Base-by-base conservation (phyloP, 805 yeast species). In the Jamesozyma lodderae region DNA sequence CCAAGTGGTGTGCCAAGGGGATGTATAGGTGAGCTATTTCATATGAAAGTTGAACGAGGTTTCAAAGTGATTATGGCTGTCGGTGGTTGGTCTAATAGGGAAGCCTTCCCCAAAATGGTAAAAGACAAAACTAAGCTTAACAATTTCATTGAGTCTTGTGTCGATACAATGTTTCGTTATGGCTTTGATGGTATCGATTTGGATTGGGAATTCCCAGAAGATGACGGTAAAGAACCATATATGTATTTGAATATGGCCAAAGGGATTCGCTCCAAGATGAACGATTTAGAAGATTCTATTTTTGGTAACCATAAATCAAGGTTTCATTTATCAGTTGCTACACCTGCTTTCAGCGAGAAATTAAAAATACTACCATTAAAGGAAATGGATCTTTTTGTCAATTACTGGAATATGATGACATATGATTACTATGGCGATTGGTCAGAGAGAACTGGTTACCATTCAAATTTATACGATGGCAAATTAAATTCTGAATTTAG, bases 201-300 rank as follows among this genome's bases (percentile, higher is more conserved):
- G 21, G 98, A 90, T 61, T 90, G 96, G 96, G 98, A 90, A 59
- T 90, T 78, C 51, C 95, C 96, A 0, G 54, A 59, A 6, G 66
- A 57, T 30, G 50, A 53, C 3, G 51, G 55, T 0, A 20, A 35
- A 3, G 78, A 82, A 43, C 75, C 76, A 1, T 33, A 48, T 0
- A 52, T 57, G 27, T 68, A 75, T 43, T 63, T 71, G 1, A 49
- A 53, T 4, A 44, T 85, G 28, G 57, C 81, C 15, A 47, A 49
- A 31, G 42, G 39, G 13, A 47, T 77, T 19, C 65, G 76, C 30
- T 31, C 13, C 1, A 65, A 52, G 23, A 53, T 82, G 39, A 60
- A 66, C 40, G 28, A 41, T 8, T 44, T 68, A 8, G 78, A 75
- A 38, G 16, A 33, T 1, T 38, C 41, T 11, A 39, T 56, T 16